Conservation (phyloP, 805 yeast genomes). For the Brettanomyces bruxellensis region DNA sequence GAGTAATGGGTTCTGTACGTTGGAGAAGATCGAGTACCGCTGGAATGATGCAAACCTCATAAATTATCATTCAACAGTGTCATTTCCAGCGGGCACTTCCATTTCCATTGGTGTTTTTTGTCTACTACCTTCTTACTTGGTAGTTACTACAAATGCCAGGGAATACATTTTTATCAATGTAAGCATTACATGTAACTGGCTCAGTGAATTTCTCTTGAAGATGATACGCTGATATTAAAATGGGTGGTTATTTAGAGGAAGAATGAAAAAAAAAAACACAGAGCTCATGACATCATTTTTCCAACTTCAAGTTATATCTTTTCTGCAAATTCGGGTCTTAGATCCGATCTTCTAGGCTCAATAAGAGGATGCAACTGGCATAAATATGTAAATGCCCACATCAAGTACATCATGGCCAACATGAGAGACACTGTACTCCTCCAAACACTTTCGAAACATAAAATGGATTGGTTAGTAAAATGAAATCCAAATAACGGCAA, state of each 20-base stretch:
- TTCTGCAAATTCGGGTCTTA: constrained; percentile 69
- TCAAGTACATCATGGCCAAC: constrained; percentile 56
- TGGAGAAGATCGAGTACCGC: constrained; percentile 21
- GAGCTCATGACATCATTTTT: background rate
- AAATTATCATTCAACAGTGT: background rate
- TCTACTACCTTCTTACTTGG: background rate
- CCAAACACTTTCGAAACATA: constrained; percentile 39
- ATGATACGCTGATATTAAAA: too few relatives aligned
- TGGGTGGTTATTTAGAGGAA: too few relatives aligned
- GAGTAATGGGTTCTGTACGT: constrained; percentile 24
- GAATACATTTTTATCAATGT: background rate
- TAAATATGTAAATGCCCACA: constrained; percentile 77
- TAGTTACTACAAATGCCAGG: background rate
- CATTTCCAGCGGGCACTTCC: background rate
- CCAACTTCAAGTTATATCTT: constrained; percentile 3
- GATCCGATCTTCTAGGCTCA: constrained; percentile 80
- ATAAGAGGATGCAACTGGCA: constrained; percentile 86
- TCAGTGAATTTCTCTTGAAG: too few relatives aligned
- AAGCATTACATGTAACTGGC: background rate
- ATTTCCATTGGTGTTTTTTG: background rate
- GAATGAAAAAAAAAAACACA: background rate
- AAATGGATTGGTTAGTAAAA: background rate
- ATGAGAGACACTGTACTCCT: constrained; percentile 64
- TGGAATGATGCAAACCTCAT: background rate
- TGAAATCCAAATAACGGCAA: background rate